Evolutionary conservation across 73 alveolate genomes (phyloP).

Genomic region (Blepharisma japonicum): DNA sequence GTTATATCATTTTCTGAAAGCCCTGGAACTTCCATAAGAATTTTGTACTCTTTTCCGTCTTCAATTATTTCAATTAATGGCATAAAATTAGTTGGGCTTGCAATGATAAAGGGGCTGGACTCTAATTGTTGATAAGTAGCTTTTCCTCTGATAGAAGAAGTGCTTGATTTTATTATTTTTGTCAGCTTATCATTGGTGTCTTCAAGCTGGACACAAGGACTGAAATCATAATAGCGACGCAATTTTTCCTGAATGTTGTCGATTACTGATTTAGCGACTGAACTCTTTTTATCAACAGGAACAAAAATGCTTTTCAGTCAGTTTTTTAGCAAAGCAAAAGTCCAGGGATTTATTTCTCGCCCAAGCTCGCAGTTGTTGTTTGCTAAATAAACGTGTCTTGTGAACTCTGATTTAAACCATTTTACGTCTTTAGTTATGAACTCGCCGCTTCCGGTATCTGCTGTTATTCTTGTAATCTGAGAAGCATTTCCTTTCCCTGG

Average conservation of each 20-base stretch:
- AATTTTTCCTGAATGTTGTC: constrained; percentile 40
- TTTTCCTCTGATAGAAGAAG: not conserved
- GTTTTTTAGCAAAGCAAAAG: constrained; percentile 36
- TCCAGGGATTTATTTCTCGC: constrained; percentile 39
- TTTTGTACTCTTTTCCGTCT: constrained; percentile 34
- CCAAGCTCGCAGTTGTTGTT: constrained; percentile 45
- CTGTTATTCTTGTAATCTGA: constrained; percentile 23
- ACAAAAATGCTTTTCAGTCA: constrained; percentile 49
- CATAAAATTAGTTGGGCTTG: constrained; percentile 44
- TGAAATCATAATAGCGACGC: constrained; percentile 1
- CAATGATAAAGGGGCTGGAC: constrained; percentile 41
- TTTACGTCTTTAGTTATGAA: constrained; percentile 38
- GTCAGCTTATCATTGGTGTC: constrained; percentile 30
- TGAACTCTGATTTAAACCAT: constrained; percentile 49
- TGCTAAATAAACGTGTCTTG: constrained; percentile 54
- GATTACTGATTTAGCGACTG: constrained; percentile 30
- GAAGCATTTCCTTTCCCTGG: no score
- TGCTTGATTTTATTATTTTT: constrained; percentile 26
- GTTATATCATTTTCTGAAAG: no score
- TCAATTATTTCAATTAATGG: constrained; percentile 49
- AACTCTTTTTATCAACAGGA: constrained; percentile 40
- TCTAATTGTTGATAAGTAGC: constrained; percentile 42
- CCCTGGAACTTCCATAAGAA: constrained; percentile 52
- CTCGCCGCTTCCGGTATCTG: constrained; percentile 23
- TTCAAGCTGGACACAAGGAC: constrained; percentile 31